phyloP scores from a whole-genome alignment of 306 rosid species.

The Medicago lupulina region DNA sequence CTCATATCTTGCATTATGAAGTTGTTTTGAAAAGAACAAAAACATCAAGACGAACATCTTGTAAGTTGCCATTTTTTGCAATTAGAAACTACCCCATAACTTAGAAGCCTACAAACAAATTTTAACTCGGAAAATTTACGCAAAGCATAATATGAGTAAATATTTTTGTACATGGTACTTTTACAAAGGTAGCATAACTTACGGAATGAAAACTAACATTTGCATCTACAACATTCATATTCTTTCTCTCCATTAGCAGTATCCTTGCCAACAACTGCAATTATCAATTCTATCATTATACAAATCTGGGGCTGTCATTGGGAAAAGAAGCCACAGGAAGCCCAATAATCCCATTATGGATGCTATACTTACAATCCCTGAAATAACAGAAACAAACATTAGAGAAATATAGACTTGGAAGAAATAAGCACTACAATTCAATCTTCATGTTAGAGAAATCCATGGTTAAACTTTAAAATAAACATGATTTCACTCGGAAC shows the following conservation, averaged over 20 bases:
- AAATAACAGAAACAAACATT: slow-evolving; percentile 41
- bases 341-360: slow-evolving; percentile 70
- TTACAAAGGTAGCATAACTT: neutral
- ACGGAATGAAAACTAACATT: slow-evolving; percentile 16
- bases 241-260: slow-evolving; percentile 69
- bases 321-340: slow-evolving; percentile 82
- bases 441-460: slow-evolving; percentile 17
- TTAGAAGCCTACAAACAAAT: neutral
- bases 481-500: slow-evolving; percentile 11
- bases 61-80: neutral
- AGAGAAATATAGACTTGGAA: neutral
- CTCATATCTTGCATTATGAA: neutral
- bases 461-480: neutral
- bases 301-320: slow-evolving; percentile 74
- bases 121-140: neutral
- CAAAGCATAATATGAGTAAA: neutral
- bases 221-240: slow-evolving; percentile 35
- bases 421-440: slow-evolving; percentile 18
- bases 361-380: slow-evolving; percentile 69
- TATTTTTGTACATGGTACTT: neutral
- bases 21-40: too few relatives aligned
- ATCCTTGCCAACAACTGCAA: slow-evolving; percentile 93
- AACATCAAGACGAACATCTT: neutral
- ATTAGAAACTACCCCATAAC: neutral
- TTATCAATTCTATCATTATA: slow-evolving; percentile 68